Conservation (phyloP, 345 rosid genomes). For the Excoecaria agallocha region DNA sequence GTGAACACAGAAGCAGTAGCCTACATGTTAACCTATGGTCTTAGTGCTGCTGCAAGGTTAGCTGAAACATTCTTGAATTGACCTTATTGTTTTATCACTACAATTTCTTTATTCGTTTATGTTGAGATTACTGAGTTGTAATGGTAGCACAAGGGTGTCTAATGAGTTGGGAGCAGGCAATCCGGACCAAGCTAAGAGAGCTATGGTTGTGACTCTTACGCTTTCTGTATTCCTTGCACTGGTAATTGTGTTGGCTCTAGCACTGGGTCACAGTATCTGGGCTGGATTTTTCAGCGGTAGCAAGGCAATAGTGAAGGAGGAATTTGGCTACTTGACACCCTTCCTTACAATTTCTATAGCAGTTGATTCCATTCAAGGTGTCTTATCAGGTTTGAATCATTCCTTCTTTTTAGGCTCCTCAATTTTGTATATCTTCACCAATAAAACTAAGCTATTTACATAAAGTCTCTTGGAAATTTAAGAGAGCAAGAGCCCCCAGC, state of each 20-base stretch:
- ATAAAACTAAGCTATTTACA: no score
- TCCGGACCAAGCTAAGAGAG: conserved; percentile 11
- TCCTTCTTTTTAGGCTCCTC: background rate
- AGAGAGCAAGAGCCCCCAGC: no score
- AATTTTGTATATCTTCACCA: no score
- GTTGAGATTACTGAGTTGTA: background rate
- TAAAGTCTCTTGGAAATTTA: no score
- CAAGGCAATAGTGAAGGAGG: conserved; percentile 30
- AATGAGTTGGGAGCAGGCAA: conserved; percentile 73
- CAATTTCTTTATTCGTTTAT: no score
- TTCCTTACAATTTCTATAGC: conserved; percentile 53
- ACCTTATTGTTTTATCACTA: background rate
- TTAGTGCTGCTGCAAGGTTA: conserved; percentile 83
- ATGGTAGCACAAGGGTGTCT: conserved; percentile 70
- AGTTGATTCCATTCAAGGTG: conserved; percentile 60
- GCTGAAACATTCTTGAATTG: background rate
- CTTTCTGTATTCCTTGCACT: conserved; percentile 49
- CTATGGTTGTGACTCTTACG: conserved; percentile 15
- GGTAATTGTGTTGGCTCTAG: conserved; percentile 35
- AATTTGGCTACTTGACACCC: conserved; percentile 54
- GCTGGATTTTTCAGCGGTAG: conserved; percentile 54
- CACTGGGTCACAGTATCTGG: conserved; percentile 57
- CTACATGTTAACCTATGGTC: conserved; percentile 66
- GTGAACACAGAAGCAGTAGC: conserved; percentile 61
- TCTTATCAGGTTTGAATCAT: conserved; percentile 50